Percentiles rank a stretch among this genome's conserved stretches.
Evolutionary conservation across 495 filamentous ascomycete species (phyloP).

Genomic region (Penicillium verhagenii): DNA sequence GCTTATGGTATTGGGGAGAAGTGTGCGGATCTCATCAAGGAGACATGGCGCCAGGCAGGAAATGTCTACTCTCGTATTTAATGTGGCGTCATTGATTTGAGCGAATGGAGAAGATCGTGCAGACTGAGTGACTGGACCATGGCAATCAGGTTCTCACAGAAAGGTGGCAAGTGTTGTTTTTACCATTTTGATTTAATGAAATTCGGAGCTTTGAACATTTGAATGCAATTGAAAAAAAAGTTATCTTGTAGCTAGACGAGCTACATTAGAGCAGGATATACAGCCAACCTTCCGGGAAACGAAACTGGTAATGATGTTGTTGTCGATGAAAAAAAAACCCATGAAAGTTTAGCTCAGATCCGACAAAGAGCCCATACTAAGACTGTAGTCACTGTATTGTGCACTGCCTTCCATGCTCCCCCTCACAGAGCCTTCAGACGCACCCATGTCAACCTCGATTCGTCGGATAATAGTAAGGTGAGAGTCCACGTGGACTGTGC

Average conservation of each 20-base stretch:
- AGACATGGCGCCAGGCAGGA: constrained; percentile 30
- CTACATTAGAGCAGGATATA: background rate
- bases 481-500: constrained; percentile 12
- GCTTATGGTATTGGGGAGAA: constrained; percentile 61
- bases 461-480: constrained; percentile 18
- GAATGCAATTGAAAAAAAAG: background rate
- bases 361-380: background rate
- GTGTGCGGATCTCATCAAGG: constrained; percentile 56
- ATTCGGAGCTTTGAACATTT: background rate
- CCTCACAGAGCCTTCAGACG: background rate
- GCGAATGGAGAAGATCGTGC: no score
- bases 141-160: no score
- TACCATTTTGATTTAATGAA: background rate
- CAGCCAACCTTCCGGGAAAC: background rate
- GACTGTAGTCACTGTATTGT: background rate
- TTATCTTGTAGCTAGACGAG: background rate
- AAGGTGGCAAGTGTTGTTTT: no score
- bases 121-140: no score
- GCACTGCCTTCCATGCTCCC: background rate
- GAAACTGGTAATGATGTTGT: background rate
- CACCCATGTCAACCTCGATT: background rate
- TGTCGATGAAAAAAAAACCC: no score
- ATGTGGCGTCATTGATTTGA: no score
- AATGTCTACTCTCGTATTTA: constrained; percentile 24
- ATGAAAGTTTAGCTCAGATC: background rate